Evolutionary conservation across 768 basidiomycete species (phyloP).

Genomic region (Lactarius sanguifluus): DNA sequence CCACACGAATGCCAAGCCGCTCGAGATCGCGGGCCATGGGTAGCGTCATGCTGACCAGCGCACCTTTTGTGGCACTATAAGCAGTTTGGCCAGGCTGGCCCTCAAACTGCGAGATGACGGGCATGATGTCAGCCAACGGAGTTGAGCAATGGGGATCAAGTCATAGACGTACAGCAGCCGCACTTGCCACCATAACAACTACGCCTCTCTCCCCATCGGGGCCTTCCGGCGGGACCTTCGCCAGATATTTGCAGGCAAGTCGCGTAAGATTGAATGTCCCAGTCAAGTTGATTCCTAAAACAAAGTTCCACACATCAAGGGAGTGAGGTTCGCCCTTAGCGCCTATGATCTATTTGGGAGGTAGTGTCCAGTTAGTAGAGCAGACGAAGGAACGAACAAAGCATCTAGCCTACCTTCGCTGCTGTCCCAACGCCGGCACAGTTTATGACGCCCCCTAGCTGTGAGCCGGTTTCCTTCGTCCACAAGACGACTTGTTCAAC

Average conservation of each 20-base stretch:
- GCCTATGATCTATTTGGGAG: constrained; percentile 45
- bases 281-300: constrained; percentile 54
- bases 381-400: neutral
- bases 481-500: constrained; percentile 32
- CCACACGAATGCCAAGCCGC: constrained; percentile 52
- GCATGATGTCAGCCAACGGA: neutral
- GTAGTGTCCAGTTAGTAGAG: neutral
- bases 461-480: constrained; percentile 39
- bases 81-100: constrained; percentile 58
- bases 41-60: constrained; percentile 54
- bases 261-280: constrained; percentile 62
- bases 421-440: constrained; percentile 52
- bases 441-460: constrained; percentile 59
- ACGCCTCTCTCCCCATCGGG: constrained; percentile 57
- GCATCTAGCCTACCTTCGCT: constrained; percentile 31
- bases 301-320: constrained; percentile 52
- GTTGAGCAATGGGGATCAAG: neutral
- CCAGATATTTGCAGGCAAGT: constrained; percentile 50
- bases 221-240: constrained; percentile 45
- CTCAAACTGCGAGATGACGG: constrained; percentile 42
- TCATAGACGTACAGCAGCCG: constrained; percentile 41
- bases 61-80: constrained; percentile 58
- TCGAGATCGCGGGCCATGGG: constrained; percentile 62
- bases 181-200: constrained; percentile 55
- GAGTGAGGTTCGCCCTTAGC: constrained; percentile 47